A percentile compares a stretch with the other conserved stretches of the same genome.
Evolutionary conservation across 495 filamentous ascomycete species (phyloP).

Genomic region (Aspergillus nidulans): DNA sequence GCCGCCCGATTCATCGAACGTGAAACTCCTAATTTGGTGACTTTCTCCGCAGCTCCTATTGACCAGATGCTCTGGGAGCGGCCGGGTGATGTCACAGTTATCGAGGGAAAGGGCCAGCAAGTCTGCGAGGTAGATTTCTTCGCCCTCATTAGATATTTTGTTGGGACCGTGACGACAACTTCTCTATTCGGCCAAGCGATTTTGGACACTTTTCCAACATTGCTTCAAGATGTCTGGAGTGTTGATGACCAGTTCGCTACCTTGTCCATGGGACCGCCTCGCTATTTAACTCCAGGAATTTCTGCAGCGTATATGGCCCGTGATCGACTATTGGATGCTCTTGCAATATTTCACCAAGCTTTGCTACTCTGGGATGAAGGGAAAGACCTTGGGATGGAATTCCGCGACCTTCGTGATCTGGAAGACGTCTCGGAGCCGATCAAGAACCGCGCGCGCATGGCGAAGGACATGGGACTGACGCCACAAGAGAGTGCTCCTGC

Average conservation of each 20-base stretch:
- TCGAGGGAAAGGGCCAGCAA: slow-evolving; percentile 24
- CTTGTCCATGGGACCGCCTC: slow-evolving; percentile 48
- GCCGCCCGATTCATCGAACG: slow-evolving; percentile 36
- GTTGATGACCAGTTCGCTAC: slow-evolving; percentile 50
- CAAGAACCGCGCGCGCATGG: slow-evolving; percentile 38
- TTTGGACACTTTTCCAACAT: slow-evolving; percentile 48
- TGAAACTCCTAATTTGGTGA: slow-evolving; percentile 49
- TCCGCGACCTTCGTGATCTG: slow-evolving; percentile 52
- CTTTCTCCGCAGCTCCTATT: slow-evolving; percentile 53
- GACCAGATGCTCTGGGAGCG: slow-evolving; percentile 63
- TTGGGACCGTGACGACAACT: slow-evolving; percentile 46
- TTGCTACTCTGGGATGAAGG: slow-evolving; percentile 44
- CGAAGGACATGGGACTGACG: slow-evolving; percentile 30
- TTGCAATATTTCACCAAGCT: slow-evolving; percentile 48
- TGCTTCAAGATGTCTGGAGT: slow-evolving; percentile 51
- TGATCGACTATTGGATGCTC: slow-evolving; percentile 40
- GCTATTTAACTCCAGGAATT: slow-evolving; percentile 47
- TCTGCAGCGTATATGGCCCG: slow-evolving; percentile 51
- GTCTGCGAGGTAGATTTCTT: slow-evolving; percentile 50
- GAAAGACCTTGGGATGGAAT: slow-evolving; percentile 39
- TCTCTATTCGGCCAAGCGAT: slow-evolving; percentile 53
- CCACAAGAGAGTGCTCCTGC: slow-evolving; percentile 29
- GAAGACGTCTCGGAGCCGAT: slow-evolving; percentile 50
- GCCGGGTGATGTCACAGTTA: slow-evolving; percentile 31
- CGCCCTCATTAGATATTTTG: slow-evolving; percentile 50